A percentile compares a stretch with the other conserved stretches of the same genome.
Conservation (phyloP, 148 eudicot species). For the Amaranthus cruentus region DNA sequence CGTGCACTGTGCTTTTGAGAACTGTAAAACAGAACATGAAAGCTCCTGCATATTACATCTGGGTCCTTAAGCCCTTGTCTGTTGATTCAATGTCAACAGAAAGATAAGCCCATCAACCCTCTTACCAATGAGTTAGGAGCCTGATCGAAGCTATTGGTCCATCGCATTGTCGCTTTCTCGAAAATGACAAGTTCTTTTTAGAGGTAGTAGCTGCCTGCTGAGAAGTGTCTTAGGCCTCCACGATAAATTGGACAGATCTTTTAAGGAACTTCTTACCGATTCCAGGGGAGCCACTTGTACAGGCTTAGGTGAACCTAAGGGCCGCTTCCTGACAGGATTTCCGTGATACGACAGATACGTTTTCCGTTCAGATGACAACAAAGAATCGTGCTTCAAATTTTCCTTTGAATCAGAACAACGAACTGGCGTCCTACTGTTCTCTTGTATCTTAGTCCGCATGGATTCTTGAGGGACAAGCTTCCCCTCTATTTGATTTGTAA, state of each 20-base stretch:
- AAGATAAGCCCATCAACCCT: not conserved
- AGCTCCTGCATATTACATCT: not conserved
- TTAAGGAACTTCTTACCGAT: constrained; percentile 32
- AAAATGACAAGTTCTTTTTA: constrained; percentile 43
- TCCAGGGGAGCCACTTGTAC: constrained; percentile 22
- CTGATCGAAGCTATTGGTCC: not conserved
- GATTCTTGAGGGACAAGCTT: constrained; percentile 91
- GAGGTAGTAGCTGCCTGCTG: constrained; percentile 50
- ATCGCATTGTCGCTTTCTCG: constrained; percentile 36
- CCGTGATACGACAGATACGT: constrained; percentile 21
- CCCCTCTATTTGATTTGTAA: constrained; percentile 87
- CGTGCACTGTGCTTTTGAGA: not conserved
- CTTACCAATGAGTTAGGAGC: not conserved
- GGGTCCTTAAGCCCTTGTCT: not conserved
- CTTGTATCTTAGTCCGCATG: constrained; percentile 32
- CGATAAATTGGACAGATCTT: constrained; percentile 36
- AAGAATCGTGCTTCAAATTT: constrained; percentile 16
- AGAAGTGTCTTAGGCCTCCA: constrained; percentile 39
- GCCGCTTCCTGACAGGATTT: constrained; percentile 19
- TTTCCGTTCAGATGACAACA: constrained; percentile 23
- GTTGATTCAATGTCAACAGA: not conserved
- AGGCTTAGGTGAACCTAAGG: constrained; percentile 30
- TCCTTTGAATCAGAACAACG: constrained; percentile 22
- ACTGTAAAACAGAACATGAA: constrained; percentile 1
- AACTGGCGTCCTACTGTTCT: constrained; percentile 8